Evolutionary conservation across 768 basidiomycete genomes (phyloP).

Genomic region (Lactarius psammicola): DNA sequence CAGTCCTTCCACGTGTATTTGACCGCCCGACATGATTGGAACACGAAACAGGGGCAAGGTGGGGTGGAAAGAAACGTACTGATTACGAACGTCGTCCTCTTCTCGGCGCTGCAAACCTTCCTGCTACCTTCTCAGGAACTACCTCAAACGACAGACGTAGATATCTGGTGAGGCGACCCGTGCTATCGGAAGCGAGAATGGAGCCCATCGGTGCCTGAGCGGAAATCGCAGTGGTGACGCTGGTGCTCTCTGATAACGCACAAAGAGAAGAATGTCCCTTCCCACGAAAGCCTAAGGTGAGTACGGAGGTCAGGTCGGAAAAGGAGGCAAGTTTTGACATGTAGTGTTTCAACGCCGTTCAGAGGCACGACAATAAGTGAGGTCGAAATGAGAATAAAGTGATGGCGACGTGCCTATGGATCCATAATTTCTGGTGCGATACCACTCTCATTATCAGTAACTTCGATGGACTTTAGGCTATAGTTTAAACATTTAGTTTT

Average conservation of each 20-base stretch:
- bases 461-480: conserved; percentile 79
- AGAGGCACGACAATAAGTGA: neutral
- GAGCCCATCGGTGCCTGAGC: conserved; percentile 75
- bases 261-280: conserved; percentile 91
- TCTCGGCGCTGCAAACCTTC: conserved; percentile 44
- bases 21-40: conserved; percentile 26
- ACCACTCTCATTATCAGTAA: conserved; percentile 90
- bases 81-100: conserved; percentile 21
- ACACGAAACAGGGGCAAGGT: conserved; percentile 7
- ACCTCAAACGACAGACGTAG: conserved; percentile 71
- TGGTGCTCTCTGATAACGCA: conserved; percentile 66
- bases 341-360: conserved; percentile 83
- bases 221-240: conserved; percentile 70
- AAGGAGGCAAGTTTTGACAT: conserved; percentile 87
- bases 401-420: conserved; percentile 59
- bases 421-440: conserved; percentile 72
- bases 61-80: conserved; percentile 8
- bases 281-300: conserved; percentile 92
- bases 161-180: conserved; percentile 54
- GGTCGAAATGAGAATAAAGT: neutral
- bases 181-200: conserved; percentile 65
- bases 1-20: conserved; percentile 67
- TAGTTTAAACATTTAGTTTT: too few relatives aligned
- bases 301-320: conserved; percentile 65
- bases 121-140: conserved; percentile 57